Conservation (phyloP, 805 yeast species). For the Candida germanica region DNA sequence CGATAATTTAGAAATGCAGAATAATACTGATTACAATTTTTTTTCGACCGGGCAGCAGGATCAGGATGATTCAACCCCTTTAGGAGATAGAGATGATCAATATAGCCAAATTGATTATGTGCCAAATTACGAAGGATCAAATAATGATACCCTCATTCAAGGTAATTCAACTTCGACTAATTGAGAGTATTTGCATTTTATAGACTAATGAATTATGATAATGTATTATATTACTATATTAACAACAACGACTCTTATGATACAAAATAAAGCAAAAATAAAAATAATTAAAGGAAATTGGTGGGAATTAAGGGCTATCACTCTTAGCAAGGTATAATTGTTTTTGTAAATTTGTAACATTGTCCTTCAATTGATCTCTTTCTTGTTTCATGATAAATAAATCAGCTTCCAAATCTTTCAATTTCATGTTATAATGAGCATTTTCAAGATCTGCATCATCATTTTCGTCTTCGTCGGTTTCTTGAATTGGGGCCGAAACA, state of each 20-base stretch:
- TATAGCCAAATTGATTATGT: constrained; percentile 28
- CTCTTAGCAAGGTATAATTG: constrained; percentile 36
- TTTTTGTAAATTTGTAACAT: constrained; percentile 56
- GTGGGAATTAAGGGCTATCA: constrained; percentile 8
- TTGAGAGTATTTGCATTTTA: constrained; percentile 2
- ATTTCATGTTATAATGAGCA: constrained; percentile 69
- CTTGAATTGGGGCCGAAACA: constrained; percentile 14
- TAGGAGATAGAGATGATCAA: constrained; percentile 12
- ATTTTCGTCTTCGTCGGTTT: constrained; percentile 20
- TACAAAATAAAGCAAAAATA: constrained; percentile 1
- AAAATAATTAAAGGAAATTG: no score
- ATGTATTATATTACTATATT: constrained; percentile 7
- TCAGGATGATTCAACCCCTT: not conserved
- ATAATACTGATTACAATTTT: constrained; percentile 1
- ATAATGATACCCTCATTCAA: constrained; percentile 23
- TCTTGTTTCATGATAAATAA: constrained; percentile 77
- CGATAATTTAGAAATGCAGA: not conserved
- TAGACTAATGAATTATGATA: constrained; percentile 9
- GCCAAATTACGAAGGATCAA: constrained; percentile 30
- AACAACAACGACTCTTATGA: constrained; percentile 3
- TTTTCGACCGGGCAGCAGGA: not conserved
- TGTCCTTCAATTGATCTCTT: constrained; percentile 72
- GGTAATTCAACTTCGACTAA: not conserved
- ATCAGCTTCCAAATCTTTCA: constrained; percentile 83
- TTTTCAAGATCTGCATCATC: constrained; percentile 30